Evolutionary conservation across 2,329 filamentous ascomycete species (phyloP).

Genomic region (Alternaria tenuissima): DNA sequence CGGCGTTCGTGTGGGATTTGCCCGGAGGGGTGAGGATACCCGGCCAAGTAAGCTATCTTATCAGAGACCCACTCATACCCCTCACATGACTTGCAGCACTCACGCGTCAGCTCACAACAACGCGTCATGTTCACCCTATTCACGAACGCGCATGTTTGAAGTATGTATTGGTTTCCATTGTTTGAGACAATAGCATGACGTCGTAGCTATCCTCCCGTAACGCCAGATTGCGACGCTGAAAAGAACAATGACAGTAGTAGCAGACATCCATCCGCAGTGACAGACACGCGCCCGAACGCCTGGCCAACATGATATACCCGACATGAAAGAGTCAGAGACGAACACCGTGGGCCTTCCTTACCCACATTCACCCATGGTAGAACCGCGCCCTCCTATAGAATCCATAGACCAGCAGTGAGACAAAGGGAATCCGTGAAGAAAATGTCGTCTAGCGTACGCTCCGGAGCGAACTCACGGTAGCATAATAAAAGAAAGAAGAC

Average conservation of each 20-base stretch:
- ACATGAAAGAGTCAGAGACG: slow-evolving; percentile 20
- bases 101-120: slow-evolving; percentile 22
- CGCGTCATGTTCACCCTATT: slow-evolving; percentile 13
- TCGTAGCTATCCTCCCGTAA: slow-evolving; percentile 24
- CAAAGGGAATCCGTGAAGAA: slow-evolving; percentile 24
- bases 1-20: not conserved
- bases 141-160: slow-evolving; percentile 21
- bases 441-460: slow-evolving; percentile 15
- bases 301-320: slow-evolving; percentile 32
- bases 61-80: not conserved
- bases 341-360: slow-evolving; percentile 23
- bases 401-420: slow-evolving; percentile 27
- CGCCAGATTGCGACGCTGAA: slow-evolving; percentile 11
- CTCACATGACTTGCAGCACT: slow-evolving; percentile 15
- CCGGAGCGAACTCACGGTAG: slow-evolving; percentile 16
- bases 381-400: slow-evolving; percentile 15
- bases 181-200: slow-evolving; percentile 30
- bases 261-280: slow-evolving; percentile 2
- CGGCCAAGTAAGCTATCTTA: not conserved
- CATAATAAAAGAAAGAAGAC: slow-evolving; percentile 35
- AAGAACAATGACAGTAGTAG: slow-evolving; percentile 13
- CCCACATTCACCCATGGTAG: slow-evolving; percentile 8
- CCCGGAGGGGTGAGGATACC: not conserved
- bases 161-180: slow-evolving; percentile 28
- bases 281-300: slow-evolving; percentile 34